A percentile compares a stretch with the other conserved stretches of the same genome.
Evolutionary conservation across 352 stramenopile species (phyloP).

Genomic region (Pythium plurisporium): DNA sequence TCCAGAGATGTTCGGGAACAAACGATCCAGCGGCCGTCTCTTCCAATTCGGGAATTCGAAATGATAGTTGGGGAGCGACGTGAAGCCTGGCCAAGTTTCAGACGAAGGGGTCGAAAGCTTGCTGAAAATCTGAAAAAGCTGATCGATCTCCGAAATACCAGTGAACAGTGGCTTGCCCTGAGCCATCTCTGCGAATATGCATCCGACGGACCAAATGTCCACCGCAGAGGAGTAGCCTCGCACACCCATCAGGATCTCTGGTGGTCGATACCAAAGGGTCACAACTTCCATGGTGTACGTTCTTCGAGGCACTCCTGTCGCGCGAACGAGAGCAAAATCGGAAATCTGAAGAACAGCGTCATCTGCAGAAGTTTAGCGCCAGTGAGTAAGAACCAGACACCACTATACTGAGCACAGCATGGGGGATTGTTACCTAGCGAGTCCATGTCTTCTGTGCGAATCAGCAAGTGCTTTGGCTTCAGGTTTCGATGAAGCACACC

Average conservation of each 20-base stretch:
- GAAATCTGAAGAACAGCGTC: constrained; percentile 78
- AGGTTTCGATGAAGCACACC: constrained; percentile 89
- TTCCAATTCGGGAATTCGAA: constrained; percentile 87
- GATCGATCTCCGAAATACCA: constrained; percentile 76
- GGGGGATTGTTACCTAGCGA: constrained; percentile 45
- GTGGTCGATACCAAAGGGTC: constrained; percentile 88
- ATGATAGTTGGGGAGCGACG: constrained; percentile 95
- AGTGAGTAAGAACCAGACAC: too few species aligned
- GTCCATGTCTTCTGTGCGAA: constrained; percentile 62
- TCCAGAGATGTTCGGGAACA: constrained; percentile 70
- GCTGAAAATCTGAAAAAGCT: constrained; percentile 86
- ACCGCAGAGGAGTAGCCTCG: constrained; percentile 81
- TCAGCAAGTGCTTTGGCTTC: constrained; percentile 88
- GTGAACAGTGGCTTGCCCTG: constrained; percentile 80
- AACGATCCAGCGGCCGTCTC: constrained; percentile 53
- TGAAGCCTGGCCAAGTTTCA: constrained; percentile 95
- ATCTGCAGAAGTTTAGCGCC: constrained; percentile 10
- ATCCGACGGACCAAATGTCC: constrained; percentile 94
- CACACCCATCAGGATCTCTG: constrained; percentile 88
- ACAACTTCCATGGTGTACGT: constrained; percentile 91
- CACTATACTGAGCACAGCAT: background rate
- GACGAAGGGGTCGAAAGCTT: constrained; percentile 97
- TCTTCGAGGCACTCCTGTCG: constrained; percentile 78
- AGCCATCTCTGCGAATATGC: constrained; percentile 98
- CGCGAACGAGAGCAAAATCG: constrained; percentile 87